Percentiles rank a stretch among this genome's conserved stretches.
These are phyloP conservation scores for Scheffersomyces cryptocercus DNA, from an alignment of 1,139 yeast species.

Conservation along the genomic window DNA sequence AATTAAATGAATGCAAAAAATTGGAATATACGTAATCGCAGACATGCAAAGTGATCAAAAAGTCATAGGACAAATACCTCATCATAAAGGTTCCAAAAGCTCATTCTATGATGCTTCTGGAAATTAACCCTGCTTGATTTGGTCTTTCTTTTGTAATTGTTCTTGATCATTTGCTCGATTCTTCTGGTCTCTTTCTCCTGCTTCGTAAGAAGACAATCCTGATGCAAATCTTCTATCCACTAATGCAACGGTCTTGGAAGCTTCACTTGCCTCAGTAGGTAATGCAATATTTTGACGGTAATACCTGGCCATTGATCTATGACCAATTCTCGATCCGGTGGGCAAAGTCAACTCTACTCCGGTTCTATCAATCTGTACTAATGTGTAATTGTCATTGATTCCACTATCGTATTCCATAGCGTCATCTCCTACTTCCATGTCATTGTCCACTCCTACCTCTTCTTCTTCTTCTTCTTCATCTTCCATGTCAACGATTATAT, in stretches of 20 bases:
- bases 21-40: no score
- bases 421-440: constrained; percentile 12
- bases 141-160: constrained; percentile 25
- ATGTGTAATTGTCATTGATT: constrained; percentile 28
- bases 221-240: constrained; percentile 45
- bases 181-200: constrained; percentile 36
- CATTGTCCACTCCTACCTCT: constrained; percentile 14
- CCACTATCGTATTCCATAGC: constrained; percentile 7
- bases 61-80: no score
- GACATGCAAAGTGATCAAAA: no score
- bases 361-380: constrained; percentile 37
- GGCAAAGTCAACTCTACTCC: constrained; percentile 49
- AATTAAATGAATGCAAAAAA: no score
- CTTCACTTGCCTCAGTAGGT: constrained; percentile 27
- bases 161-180: constrained; percentile 25
- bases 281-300: constrained; percentile 39
- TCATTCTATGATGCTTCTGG: constrained; percentile 42
- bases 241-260: constrained; percentile 36
- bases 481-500: constrained; percentile 14
- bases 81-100: constrained; percentile 25
- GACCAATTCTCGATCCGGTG: constrained; percentile 51
- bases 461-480: constrained; percentile 21
- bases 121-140: constrained; percentile 31
- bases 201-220: constrained; percentile 32
- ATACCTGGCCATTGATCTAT: constrained; percentile 46